Percentiles rank a stretch among this genome's conserved stretches.
These are phyloP conservation scores for Trichophyton schoenleinii DNA, from an alignment of 2,329 filamentous ascomycete species.

Conservation along the genomic window DNA sequence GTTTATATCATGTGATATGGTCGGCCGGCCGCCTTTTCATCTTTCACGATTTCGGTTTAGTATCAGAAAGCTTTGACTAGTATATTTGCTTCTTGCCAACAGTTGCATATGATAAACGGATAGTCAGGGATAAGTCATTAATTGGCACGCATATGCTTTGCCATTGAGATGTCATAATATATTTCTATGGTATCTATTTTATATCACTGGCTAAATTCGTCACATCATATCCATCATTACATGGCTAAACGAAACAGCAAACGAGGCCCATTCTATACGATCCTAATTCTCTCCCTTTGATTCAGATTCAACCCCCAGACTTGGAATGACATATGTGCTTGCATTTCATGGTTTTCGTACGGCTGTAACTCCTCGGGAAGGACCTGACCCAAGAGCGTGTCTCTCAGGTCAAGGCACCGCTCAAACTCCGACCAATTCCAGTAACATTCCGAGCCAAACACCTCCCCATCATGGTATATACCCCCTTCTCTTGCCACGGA, in stretches of 20 bases:
- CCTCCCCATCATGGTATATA: not conserved
- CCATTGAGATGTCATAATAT: too few relatives aligned
- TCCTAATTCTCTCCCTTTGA: not conserved
- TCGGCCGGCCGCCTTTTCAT: too few relatives aligned
- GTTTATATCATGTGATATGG: too few relatives aligned
- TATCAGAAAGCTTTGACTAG: too few relatives aligned
- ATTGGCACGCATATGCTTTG: too few relatives aligned
- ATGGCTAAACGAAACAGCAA: not conserved
- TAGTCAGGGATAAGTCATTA: too few relatives aligned
- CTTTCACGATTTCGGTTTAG: too few relatives aligned
- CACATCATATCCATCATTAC: not conserved
- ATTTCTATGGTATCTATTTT: not conserved
- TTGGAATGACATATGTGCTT: not conserved
- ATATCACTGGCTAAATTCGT: not conserved
- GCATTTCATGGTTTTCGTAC: not conserved
- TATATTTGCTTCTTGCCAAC: too few relatives aligned
- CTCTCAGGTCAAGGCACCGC: not conserved
- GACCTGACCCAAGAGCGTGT: not conserved
- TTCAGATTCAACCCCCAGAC: not conserved
- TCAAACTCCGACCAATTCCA: conserved; percentile 4
- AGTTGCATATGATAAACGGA: too few relatives aligned
- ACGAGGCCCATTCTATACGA: not conserved
- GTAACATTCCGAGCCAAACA: not conserved
- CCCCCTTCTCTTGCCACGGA: not conserved
- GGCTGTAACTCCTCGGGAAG: not conserved